Conservation (phyloP, 768 basidiomycete genomes). For the Auriscalpium vulgare region DNA sequence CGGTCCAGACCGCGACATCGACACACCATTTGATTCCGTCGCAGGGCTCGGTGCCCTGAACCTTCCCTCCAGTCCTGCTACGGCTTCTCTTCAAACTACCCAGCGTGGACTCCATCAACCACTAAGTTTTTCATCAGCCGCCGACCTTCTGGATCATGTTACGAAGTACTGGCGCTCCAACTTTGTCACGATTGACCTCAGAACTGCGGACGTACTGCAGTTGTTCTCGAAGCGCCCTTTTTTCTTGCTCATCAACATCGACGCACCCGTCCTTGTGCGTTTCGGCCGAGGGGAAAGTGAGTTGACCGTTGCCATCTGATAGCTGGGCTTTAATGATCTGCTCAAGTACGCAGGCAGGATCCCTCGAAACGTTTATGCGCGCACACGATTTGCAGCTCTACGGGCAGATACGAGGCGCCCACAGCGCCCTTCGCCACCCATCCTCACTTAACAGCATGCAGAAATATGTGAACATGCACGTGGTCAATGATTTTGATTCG, state of each 20-base stretch:
- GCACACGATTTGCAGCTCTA: conserved; percentile 66
- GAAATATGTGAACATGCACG: conserved; percentile 50
- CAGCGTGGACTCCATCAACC: conserved; percentile 1
- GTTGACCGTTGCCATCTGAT: background rate
- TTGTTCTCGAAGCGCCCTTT: conserved; percentile 82
- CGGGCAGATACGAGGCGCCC: conserved; percentile 26
- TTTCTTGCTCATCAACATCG: conserved; percentile 75
- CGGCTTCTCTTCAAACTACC: too few species aligned
- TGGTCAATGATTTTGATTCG: conserved; percentile 57
- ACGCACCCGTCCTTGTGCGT: conserved; percentile 71
- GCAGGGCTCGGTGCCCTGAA: too few species aligned
- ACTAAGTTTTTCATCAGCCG: conserved; percentile 37
- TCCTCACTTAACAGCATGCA: conserved; percentile 20
- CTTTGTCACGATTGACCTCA: conserved; percentile 76
- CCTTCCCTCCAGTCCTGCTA: too few species aligned
- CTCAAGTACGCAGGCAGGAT: conserved; percentile 15
- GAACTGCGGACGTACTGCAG: conserved; percentile 46
- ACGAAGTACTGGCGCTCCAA: conserved; percentile 75
- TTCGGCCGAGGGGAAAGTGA: conserved; percentile 52
- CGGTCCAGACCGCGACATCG: too few species aligned
- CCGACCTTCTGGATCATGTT: conserved; percentile 58
- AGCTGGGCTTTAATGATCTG: conserved; percentile 4
- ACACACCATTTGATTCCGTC: too few species aligned
- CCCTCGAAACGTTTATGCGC: conserved; percentile 67
- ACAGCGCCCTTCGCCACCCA: background rate